phyloP scores from a whole-genome alignment of 495 filamentous ascomycete species.

The Parathielavia appendiculata region DNA sequence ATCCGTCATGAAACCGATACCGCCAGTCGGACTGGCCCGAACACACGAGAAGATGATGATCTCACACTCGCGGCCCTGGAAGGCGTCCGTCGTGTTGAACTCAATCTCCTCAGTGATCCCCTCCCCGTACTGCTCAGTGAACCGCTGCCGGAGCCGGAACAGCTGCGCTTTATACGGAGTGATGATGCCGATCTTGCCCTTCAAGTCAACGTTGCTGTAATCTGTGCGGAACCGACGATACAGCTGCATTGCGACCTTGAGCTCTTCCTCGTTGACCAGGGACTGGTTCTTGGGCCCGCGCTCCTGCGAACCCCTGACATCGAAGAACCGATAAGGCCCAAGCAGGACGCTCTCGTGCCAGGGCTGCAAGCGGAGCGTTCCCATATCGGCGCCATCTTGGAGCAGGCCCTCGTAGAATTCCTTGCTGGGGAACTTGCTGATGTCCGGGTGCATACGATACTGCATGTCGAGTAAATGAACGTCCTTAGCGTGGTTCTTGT shows the following conservation, averaged over 20 bases:
- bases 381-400: constrained; percentile 80
- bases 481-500: constrained; percentile 77
- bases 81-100: constrained; percentile 98
- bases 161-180: constrained; percentile 95
- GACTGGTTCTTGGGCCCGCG: constrained; percentile 75
- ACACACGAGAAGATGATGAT: constrained; percentile 99
- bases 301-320: constrained; percentile 83
- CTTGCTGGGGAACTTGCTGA: constrained; percentile 79
- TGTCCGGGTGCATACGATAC: constrained; percentile 98
- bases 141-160: constrained; percentile 67
- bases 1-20: constrained; percentile 96
- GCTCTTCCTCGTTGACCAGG: constrained; percentile 80
- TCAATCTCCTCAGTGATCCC: constrained; percentile 73
- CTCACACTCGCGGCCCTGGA: constrained; percentile 93
- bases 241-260: constrained; percentile 76
- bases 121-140: constrained; percentile 65
- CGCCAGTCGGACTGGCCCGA: constrained; percentile 75
- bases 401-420: constrained; percentile 89
- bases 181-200: constrained; percentile 88
- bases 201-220: constrained; percentile 61
- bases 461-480: constrained; percentile 95
- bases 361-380: constrained; percentile 60
- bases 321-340: constrained; percentile 95
- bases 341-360: constrained; percentile 83
- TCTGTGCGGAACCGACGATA: constrained; percentile 73